Evolutionary conservation across 1,139 yeast species (phyloP).

Genomic region (Yamadazyma friedrichii): DNA sequence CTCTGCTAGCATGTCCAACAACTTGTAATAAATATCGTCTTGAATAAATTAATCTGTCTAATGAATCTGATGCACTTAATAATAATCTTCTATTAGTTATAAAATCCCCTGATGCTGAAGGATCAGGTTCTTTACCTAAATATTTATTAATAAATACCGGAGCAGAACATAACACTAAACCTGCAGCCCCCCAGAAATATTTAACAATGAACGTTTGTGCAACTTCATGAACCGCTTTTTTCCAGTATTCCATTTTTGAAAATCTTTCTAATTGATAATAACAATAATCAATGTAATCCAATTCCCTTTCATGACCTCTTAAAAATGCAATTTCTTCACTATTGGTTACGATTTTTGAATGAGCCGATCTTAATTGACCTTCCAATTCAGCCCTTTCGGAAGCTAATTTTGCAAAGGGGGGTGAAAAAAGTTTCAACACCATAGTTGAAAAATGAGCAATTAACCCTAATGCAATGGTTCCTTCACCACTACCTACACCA

Average conservation of each 20-base stretch:
- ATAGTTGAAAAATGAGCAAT: slow-evolving; percentile 81
- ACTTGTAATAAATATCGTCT: slow-evolving; percentile 83
- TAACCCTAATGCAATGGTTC: slow-evolving; percentile 76
- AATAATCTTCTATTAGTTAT: slow-evolving; percentile 88
- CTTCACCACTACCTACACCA: slow-evolving; percentile 83
- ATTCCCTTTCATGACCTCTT: slow-evolving; percentile 78
- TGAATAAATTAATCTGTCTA: slow-evolving; percentile 83
- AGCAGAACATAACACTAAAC: slow-evolving; percentile 80
- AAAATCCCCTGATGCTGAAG: slow-evolving; percentile 69
- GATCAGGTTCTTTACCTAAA: slow-evolving; percentile 45
- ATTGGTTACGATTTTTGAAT: slow-evolving; percentile 74
- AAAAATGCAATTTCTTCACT: slow-evolving; percentile 87
- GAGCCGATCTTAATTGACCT: slow-evolving; percentile 81
- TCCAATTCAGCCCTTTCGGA: slow-evolving; percentile 78
- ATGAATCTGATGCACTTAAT: slow-evolving; percentile 82
- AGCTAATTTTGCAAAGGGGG: slow-evolving; percentile 85
- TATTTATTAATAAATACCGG: slow-evolving; percentile 79
- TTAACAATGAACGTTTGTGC: slow-evolving; percentile 85
- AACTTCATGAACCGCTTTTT: slow-evolving; percentile 70
- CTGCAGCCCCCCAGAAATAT: slow-evolving; percentile 95
- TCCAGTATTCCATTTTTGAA: slow-evolving; percentile 73
- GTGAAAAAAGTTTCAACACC: slow-evolving; percentile 72
- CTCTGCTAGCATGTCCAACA: slow-evolving; percentile 79
- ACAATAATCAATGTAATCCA: slow-evolving; percentile 73
- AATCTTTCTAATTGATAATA: slow-evolving; percentile 82